These are phyloP conservation scores for Leptographium lundbergii DNA, from an alignment of 2,329 filamentous ascomycete genomes.

Conservation along the genomic window DNA sequence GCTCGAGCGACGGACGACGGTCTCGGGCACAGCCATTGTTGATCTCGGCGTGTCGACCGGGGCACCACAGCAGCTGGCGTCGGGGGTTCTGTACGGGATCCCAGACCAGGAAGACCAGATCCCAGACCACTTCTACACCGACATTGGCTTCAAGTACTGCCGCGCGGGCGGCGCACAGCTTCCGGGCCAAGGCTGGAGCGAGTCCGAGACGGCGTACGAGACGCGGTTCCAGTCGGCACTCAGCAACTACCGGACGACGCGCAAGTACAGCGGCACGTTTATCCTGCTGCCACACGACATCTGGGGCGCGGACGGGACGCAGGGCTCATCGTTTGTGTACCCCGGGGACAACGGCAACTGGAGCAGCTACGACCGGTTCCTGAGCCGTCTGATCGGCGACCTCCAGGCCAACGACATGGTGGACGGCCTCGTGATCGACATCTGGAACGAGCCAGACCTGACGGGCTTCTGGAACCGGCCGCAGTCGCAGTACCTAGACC, in stretches of 20 bases:
- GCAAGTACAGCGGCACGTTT: conserved; percentile 28
- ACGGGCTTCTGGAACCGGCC: conserved; percentile 23
- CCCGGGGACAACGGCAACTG: conserved; percentile 39
- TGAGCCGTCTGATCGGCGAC: conserved; percentile 22
- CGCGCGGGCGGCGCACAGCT: conserved; percentile 14
- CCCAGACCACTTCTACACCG: conserved; percentile 11
- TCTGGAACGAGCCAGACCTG: conserved; percentile 41
- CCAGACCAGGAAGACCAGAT: conserved; percentile 13
- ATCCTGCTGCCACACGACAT: conserved; percentile 32
- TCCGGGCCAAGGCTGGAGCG: conserved; percentile 12
- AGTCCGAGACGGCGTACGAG: conserved; percentile 7
- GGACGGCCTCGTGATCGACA: conserved; percentile 29
- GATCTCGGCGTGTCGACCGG: conserved; percentile 11
- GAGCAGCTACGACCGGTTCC: conserved; percentile 28
- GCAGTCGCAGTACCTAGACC: conserved; percentile 26
- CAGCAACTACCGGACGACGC: conserved; percentile 30
- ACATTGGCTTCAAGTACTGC: conserved; percentile 14
- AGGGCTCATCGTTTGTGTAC: conserved; percentile 22
- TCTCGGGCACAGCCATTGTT: conserved; percentile 11
- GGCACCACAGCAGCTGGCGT: conserved; percentile 12
- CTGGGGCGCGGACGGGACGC: conserved; percentile 34
- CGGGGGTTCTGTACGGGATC: conserved; percentile 15
- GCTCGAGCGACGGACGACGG: not conserved
- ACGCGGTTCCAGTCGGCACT: conserved; percentile 28
- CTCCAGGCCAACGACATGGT: conserved; percentile 24